Conservation (phyloP, 495 filamentous ascomycete genomes). For the Penicillium verhagenii region DNA sequence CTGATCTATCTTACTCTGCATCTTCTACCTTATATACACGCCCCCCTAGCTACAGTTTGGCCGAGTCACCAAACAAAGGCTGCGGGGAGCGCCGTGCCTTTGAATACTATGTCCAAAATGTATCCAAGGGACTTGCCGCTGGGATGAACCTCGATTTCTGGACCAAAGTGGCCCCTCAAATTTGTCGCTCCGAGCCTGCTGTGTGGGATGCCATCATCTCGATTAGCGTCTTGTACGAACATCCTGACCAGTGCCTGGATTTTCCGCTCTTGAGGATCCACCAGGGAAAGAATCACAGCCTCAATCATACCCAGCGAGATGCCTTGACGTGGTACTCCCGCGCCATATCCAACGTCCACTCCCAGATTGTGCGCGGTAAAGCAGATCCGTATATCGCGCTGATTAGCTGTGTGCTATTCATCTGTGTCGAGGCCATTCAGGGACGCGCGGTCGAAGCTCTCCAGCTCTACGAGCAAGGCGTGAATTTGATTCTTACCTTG, state of each 20-base stretch:
- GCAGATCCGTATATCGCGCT: constrained; percentile 38
- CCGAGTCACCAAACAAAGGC: background rate
- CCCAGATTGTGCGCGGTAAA: constrained; percentile 25
- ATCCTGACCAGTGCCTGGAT: constrained; percentile 13
- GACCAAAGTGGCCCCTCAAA: constrained; percentile 51
- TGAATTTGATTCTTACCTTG: constrained; percentile 20
- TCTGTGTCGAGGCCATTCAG: constrained; percentile 53
- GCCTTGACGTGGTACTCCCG: constrained; percentile 31
- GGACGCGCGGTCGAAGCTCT: constrained; percentile 34
- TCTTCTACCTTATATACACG: background rate
- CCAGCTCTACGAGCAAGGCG: constrained; percentile 23
- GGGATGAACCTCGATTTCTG: constrained; percentile 50
- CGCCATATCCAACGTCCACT: constrained; percentile 31
- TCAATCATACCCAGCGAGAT: constrained; percentile 19
- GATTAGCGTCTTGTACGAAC: constrained; percentile 52
- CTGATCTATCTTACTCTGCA: background rate
- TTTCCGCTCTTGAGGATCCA: constrained; percentile 11
- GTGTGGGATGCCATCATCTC: constrained; percentile 53
- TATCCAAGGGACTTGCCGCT: constrained; percentile 45
- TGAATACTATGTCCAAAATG: constrained; percentile 50
- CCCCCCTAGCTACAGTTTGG: background rate
- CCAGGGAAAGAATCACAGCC: background rate
- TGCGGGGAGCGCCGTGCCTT: constrained; percentile 38
- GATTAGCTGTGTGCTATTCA: constrained; percentile 52
- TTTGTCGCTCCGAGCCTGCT: constrained; percentile 52